phyloP scores from a whole-genome alignment of 2,329 filamentous ascomycete genomes.

The Grosmannia serpens region DNA sequence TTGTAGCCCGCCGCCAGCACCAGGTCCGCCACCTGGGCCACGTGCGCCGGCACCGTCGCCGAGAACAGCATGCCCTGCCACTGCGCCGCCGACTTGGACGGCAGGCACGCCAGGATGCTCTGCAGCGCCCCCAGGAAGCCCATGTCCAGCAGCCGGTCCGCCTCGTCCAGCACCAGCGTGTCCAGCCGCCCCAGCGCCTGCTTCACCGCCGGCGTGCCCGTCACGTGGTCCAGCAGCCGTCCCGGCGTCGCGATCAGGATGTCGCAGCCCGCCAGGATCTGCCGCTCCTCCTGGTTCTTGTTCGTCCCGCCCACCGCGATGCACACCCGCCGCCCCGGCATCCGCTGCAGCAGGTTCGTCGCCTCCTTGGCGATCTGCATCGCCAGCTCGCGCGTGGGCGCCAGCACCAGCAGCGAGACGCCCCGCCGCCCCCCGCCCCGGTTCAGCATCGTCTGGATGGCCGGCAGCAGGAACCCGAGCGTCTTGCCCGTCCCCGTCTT shows the following conservation, averaged over 20 bases:
- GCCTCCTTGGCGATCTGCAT: conserved; percentile 64
- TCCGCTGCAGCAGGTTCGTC: conserved; percentile 54
- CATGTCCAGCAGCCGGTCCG: conserved; percentile 70
- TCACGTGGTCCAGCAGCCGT: conserved; percentile 65
- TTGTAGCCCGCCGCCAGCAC: conserved; percentile 63
- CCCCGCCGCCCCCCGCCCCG: conserved; percentile 19
- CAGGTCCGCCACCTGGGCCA: conserved; percentile 59
- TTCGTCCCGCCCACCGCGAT: conserved; percentile 72
- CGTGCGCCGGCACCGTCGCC: conserved; percentile 70
- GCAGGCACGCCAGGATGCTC: conserved; percentile 63
- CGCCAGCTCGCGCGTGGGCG: conserved; percentile 60
- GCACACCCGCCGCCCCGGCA: conserved; percentile 64
- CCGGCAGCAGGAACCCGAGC: conserved; percentile 70
- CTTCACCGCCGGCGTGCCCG: conserved; percentile 56
- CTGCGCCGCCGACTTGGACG: conserved; percentile 45
- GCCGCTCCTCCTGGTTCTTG: conserved; percentile 58
- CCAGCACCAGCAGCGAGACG: conserved; percentile 53
- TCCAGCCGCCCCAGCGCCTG: conserved; percentile 58
- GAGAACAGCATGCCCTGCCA: conserved; percentile 73
- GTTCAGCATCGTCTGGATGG: conserved; percentile 63
- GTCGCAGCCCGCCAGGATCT: conserved; percentile 62
- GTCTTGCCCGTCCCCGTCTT: conserved; percentile 86
- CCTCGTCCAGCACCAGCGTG: conserved; percentile 74
- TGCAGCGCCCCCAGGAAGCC: conserved; percentile 73
- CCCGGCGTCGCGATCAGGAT: conserved; percentile 74